Conservation (phyloP, 139 green algal genomes). For the Haematococcus lacustris region DNA sequence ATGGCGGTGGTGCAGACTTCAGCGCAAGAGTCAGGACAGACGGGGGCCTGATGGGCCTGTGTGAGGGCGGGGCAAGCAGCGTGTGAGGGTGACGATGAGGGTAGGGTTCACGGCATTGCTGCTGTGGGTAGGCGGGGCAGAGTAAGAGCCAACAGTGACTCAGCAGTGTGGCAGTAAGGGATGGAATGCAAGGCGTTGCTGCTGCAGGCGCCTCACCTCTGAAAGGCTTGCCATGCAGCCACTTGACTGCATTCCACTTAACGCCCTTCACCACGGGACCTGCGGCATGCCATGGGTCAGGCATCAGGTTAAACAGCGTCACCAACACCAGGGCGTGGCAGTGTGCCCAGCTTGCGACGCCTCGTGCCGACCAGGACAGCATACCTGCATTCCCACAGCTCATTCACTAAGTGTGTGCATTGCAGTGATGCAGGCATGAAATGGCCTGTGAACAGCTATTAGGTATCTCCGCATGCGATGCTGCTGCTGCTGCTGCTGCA, state of each 20-base stretch:
- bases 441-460: too few relatives aligned
- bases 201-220: not conserved
- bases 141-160: not conserved
- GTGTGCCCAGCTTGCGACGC: too few relatives aligned
- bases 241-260: constrained; percentile 9
- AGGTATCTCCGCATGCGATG: too few relatives aligned
- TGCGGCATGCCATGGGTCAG: too few relatives aligned
- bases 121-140: not conserved
- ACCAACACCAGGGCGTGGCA: too few relatives aligned
- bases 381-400: too few relatives aligned
- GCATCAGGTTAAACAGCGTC: too few relatives aligned
- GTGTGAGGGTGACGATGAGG: not conserved
- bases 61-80: not conserved
- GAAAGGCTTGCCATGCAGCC: constrained; percentile 1
- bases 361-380: too few relatives aligned
- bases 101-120: not conserved
- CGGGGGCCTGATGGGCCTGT: not conserved
- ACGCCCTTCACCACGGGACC: constrained; percentile 4
- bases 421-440: too few relatives aligned
- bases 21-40: not conserved
- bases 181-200: not conserved
- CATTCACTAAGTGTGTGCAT: too few relatives aligned
- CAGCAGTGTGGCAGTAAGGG: not conserved
- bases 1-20: not conserved
- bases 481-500: too few relatives aligned